Base-by-base conservation (phyloP, 306 rosid species). In the Purshia tridentata region DNA sequence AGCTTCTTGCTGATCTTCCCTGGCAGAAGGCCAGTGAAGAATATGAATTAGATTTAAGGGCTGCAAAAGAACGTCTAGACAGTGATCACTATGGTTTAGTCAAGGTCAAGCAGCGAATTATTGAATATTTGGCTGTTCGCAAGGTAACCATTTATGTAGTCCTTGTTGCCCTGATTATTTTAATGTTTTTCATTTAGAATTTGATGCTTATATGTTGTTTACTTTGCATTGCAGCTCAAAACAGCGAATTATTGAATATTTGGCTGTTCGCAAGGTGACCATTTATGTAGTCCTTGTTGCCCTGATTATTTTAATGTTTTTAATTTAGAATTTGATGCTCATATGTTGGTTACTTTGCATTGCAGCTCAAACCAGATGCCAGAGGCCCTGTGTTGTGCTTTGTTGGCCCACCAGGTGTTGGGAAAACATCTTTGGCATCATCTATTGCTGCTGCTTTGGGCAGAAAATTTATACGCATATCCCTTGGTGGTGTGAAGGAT, bases 361-460 rank as follows among this genome's bases (percentile, higher is more conserved):
- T 88, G 79, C 95, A 94, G 99, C 97, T 94, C 71, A 94, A 94
- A 80, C 99, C 97, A 73, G 97, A 94, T 87, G 97, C 99, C 60
- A 91, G 92, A 81, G 99, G 99, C 59, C 98, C 98, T n/a, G 98
- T 93, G 52, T 73, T 93, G 87, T 93, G 98, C 86, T 91, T 93
- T 77, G 98, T 93, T 79, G 98, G 97, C 61, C 98, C 98, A 52
- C 98, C 98, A 9, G 98, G 98, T 86, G 98, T 93, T 73, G 97
- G 98, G 78, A 93, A 93, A 82, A 93, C 97, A 58, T 93, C 98
- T 51, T 81, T 93, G 89, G 98, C 98, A 74, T 87, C 96, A 84
- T 93, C 98, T 70, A 89, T 93, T 86, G 98, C 98, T 77, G 78
- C 89, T 79, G 91, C 98, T 79, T 83, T 93, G 82, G 97, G 91